Evolutionary conservation across 345 rosid genomes (phyloP), one percentile per base, ranked within the genome.

Genomic region (Punica granatum): DNA sequence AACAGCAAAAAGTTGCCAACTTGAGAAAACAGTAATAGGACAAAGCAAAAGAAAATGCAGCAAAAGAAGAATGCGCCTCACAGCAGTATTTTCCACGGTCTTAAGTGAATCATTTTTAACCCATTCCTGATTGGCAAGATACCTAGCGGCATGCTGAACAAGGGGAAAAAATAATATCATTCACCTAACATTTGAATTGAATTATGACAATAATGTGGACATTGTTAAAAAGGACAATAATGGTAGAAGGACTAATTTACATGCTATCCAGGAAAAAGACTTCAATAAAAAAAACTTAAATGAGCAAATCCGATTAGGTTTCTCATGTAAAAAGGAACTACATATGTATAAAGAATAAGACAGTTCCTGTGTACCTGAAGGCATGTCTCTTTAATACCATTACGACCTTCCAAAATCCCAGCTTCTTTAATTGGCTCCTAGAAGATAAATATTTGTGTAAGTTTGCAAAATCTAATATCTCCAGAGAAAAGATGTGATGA

Each of bases 351-450:
- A 8, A 37, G 41, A 28, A 44, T 19, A 65, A 32, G 32, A 26
- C 13, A 65, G n/a, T 32, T 28, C 3, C 35, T 12, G 1, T 68
- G 62, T 84, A 90, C 98, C 98, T 93, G 97, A 77, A 93, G 97
- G 78, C 96, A 93, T 64, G 98, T 93, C 83, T 93, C 98, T 76
- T 93, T 93, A 74, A 93, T 93, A 66, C 98, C 98, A 83, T 93
- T 93, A 70, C 98, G 98, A 71, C 98, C 98, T 80, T 93, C 98
- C 87, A 93, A 84, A 74, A 93, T 93, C 69, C 98, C 96, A 75
- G 97, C 98, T 85, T 93, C 98, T 85, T 93, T 93, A 63, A 93
- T 93, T 62, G 98, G 98, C 84, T 93, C 98, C 97, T 93, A 76
- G 31, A 65, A 65, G 60, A 72, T 16, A 73, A 37, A 25, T 30